Evolutionary conservation across 805 yeast genomes (phyloP), one percentile per base, ranked within the genome.

Genomic region (Maudiozyma barnettii): DNA sequence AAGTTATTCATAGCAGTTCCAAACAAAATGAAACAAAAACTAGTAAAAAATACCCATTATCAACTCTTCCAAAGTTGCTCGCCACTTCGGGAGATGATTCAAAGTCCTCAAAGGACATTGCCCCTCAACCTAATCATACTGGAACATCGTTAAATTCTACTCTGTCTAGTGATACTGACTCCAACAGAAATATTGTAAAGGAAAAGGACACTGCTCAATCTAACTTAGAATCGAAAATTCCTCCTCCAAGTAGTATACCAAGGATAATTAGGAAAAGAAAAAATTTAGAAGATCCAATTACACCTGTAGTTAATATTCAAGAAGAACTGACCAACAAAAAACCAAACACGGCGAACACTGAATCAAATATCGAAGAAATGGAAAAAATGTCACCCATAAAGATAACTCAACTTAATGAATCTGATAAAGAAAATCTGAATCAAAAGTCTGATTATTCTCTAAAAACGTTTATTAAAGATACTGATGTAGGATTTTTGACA

Each of bases 311-410:
- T 18, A 8, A 9, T 9, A n/a, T 16, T 6, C 21, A 38, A 20
- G 23, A 8, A 9, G 13, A 19, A 4, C 23, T 29, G 2, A 8
- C 16, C 4, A 30, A 6, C 16, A 31, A 41, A 19, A 20, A 35
- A 8, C 5, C 20, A 10, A 21, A 43, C 23, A 43, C 43, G 8
- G 50, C 46, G 29, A 51, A 47, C 13, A 49, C 46, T 21, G 57
- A 57, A 19, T 46, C 49, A 47, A 59, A 59, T 19, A 42, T 60
- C 6, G 49, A 53, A 30, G 35, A 46, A 30, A 57, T 54, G 60
- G 65, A 60, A 41, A 55, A 48, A 35, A 51, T 61, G 54, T 61
- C 66, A 7, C 66, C 66, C 7, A 55, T 59, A 14, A 50, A 44
- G 21, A 33, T 55, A 18, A 47, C 41, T 3, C 49, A 49, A 10